These are phyloP conservation scores for Lonicera japonica DNA, from an alignment of 129 eudicot genomes.

Conservation along the genomic window DNA sequence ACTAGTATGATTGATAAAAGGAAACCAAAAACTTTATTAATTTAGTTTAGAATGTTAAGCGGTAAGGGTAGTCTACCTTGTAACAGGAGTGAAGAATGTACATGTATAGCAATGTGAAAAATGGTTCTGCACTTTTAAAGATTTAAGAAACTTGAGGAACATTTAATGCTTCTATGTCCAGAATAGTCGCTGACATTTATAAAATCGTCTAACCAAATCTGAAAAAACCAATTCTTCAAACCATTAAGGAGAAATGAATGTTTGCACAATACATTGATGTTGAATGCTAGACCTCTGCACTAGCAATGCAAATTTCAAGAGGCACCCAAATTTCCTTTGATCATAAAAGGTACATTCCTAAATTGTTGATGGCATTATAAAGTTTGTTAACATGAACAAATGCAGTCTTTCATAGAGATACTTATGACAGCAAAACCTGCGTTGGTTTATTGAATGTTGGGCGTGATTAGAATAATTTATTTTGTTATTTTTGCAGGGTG, in stretches of 20 bases:
- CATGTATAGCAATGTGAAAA: neutral
- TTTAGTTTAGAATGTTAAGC: too few species aligned
- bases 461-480: neutral
- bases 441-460: too few species aligned
- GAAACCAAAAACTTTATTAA: too few species aligned
- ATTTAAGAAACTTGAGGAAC: neutral
- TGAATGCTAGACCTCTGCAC: neutral
- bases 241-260: neutral
- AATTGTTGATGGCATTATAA: neutral
- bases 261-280: neutral
- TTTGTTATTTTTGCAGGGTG: constrained; percentile 27
- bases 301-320: neutral
- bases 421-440: too few species aligned
- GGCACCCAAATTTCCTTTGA: neutral
- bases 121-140: neutral
- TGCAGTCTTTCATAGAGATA: neutral
- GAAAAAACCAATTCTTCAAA: neutral
- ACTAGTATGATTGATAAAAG: too few species aligned
- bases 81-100: too few species aligned
- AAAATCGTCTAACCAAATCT: neutral
- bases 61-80: too few species aligned
- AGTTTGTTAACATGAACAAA: neutral
- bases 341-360: neutral
- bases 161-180: neutral
- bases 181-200: neutral